Evolutionary conservation across 225 moss, liverwort and hornwort species (phyloP).

Genomic region (Neckera pumila): DNA sequence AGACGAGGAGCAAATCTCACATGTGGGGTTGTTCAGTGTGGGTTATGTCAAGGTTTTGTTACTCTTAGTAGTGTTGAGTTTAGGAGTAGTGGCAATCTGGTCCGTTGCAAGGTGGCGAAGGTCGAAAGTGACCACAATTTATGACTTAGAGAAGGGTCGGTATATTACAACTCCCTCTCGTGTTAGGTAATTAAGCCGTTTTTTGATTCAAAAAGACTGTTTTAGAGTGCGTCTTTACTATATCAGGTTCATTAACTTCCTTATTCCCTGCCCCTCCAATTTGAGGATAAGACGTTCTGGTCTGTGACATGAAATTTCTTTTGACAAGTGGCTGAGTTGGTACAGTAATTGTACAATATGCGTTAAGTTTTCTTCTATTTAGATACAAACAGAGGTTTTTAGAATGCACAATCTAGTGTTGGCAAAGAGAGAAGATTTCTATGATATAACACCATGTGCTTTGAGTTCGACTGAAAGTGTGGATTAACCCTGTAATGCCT

Average conservation of each 20-base stretch:
- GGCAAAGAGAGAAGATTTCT: neutral
- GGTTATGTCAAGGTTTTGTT: conserved; percentile 36
- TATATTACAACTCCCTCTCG: conserved; percentile 61
- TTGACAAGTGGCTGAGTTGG: neutral
- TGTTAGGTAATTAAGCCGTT: conserved; percentile 13
- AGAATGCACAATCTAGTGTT: neutral
- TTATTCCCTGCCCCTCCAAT: neutral
- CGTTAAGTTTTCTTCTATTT: neutral
- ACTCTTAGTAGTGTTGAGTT: conserved; percentile 26
- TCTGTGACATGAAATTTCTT: neutral
- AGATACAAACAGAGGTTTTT: neutral
- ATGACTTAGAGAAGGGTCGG: conserved; percentile 65
- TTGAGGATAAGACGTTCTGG: neutral
- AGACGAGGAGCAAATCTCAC: conserved; percentile 25
- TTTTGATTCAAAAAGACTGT: neutral
- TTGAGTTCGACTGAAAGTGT: neutral
- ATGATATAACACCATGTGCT: neutral
- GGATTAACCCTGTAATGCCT: neutral
- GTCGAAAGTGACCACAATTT: conserved; percentile 56
- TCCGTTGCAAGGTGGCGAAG: conserved; percentile 48
- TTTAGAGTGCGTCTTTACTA: neutral
- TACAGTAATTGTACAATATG: neutral
- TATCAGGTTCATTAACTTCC: neutral
- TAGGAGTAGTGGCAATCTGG: conserved; percentile 44
- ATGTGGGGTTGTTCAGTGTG: conserved; percentile 27